phyloP scores from a whole-genome alignment of 352 stramenopile species.

The Globisporangium middletonii region DNA sequence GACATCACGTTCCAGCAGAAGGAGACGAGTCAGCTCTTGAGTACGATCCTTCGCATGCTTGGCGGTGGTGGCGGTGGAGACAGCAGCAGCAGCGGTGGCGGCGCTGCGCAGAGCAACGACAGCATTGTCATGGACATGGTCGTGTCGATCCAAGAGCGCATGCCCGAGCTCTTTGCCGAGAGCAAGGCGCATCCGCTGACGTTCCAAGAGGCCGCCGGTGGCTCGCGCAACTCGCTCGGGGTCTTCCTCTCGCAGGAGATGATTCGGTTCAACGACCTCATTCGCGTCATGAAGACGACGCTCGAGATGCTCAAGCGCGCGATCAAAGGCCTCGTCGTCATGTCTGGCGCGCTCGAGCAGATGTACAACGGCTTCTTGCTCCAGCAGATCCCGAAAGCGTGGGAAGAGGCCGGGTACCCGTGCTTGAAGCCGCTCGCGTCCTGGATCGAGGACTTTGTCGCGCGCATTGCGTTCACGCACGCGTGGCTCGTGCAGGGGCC shows the following conservation, averaged over 20 bases:
- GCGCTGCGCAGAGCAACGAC: conserved; percentile 54
- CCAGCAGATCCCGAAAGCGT: conserved; percentile 83
- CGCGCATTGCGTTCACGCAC: conserved; percentile 75
- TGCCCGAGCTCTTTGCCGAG: conserved; percentile 65
- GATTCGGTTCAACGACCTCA: conserved; percentile 88
- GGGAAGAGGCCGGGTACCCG: conserved; percentile 88
- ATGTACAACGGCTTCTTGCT: conserved; percentile 92
- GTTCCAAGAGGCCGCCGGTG: conserved; percentile 72
- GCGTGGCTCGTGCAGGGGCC: conserved; percentile 83
- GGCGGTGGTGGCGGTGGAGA: conserved; percentile 35
- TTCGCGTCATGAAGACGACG: conserved; percentile 80
- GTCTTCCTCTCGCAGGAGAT: conserved; percentile 91
- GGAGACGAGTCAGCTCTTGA: conserved; percentile 72
- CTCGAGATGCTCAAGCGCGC: conserved; percentile 85
- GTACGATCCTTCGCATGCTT: conserved; percentile 71
- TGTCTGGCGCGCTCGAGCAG: conserved; percentile 86
- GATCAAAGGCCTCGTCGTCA: conserved; percentile 89
- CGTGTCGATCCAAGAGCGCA: conserved; percentile 67
- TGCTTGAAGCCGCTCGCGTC: conserved; percentile 89
- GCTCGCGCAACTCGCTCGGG: conserved; percentile 90
- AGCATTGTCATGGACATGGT: conserved; percentile 82
- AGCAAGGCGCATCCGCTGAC: conserved; percentile 65
- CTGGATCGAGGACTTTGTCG: conserved; percentile 93
- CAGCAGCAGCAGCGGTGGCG: conserved; percentile 15
- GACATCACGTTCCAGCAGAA: conserved; percentile 95